phyloP scores from a whole-genome alignment of 1,284 basidiomycete species.

The Malassezia psittaci region DNA sequence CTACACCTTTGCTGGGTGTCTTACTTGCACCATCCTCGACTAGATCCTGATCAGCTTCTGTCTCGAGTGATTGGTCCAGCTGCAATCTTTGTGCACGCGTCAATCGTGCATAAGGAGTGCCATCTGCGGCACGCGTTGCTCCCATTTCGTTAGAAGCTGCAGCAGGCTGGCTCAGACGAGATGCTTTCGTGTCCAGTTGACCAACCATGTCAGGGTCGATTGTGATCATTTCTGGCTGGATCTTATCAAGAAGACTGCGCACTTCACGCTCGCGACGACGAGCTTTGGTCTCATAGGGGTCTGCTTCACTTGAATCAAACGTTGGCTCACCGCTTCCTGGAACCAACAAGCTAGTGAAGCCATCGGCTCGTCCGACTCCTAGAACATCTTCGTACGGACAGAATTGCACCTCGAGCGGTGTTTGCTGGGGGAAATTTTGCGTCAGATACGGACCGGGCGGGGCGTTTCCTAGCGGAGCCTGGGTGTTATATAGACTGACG shows the following conservation, averaged over 20 bases:
- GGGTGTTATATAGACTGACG: constrained; percentile 59
- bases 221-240: constrained; percentile 85
- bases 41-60: constrained; percentile 5
- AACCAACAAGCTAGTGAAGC: constrained; percentile 73
- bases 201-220: constrained; percentile 66
- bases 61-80: constrained; percentile 20
- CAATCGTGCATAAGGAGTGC: constrained; percentile 36
- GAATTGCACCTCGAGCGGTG: constrained; percentile 59
- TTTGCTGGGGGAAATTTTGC: constrained; percentile 50
- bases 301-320: constrained; percentile 83
- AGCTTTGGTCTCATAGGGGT: constrained; percentile 82
- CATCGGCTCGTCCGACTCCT: constrained; percentile 60
- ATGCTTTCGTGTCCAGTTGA: constrained; percentile 61
- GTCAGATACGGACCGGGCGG: constrained; percentile 53
- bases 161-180: constrained; percentile 51
- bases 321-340: constrained; percentile 88
- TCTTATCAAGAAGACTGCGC: constrained; percentile 81
- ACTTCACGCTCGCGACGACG: constrained; percentile 82
- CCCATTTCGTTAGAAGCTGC: constrained; percentile 9
- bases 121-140: constrained; percentile 27
- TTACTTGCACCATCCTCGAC: constrained; percentile 1
- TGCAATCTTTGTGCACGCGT: constrained; percentile 33
- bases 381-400: constrained; percentile 88
- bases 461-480: constrained; percentile 23
- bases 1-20: constrained; percentile 18